A percentile compares a stretch with the other conserved stretches of the same genome.
Evolutionary conservation across 2,329 filamentous ascomycete genomes (phyloP).

Genomic region (Apiospora phragmitis): DNA sequence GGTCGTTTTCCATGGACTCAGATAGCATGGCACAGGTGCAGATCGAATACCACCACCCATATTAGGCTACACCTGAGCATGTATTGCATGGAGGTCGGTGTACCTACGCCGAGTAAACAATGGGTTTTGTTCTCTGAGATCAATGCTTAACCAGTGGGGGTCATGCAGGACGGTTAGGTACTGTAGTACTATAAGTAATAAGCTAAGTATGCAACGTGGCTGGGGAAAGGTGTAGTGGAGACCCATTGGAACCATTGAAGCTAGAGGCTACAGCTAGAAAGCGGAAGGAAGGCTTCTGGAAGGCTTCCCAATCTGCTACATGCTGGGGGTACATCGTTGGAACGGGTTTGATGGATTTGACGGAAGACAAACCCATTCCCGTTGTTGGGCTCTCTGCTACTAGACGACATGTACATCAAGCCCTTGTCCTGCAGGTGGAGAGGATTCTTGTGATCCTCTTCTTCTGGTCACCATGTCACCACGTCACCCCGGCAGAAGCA

Average conservation of each 20-base stretch:
- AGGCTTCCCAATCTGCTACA: conserved; percentile 1
- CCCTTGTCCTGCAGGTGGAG: conserved; percentile 2
- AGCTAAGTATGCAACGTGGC: background rate
- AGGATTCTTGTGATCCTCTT: background rate
- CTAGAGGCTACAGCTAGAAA: background rate
- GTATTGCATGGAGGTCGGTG: background rate
- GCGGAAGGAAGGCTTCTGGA: background rate
- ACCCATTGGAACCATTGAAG: background rate
- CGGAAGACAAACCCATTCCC: background rate
- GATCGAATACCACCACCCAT: background rate
- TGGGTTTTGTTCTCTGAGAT: conserved; percentile 7
- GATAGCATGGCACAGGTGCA: background rate
- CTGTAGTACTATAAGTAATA: background rate
- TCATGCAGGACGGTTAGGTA: conserved; percentile 12
- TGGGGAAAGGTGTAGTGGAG: conserved; percentile 8
- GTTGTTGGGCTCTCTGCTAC: background rate
- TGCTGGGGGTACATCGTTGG: background rate
- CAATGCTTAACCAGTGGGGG: conserved; percentile 7
- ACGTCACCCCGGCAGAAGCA: background rate
- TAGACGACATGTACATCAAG: background rate
- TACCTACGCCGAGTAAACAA: background rate
- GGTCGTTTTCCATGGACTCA: background rate
- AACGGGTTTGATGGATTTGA: background rate
- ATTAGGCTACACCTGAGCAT: background rate
- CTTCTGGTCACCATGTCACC: background rate